Conservation (phyloP, 2,329 filamentous ascomycete species). For the Verticillium isaacii region DNA sequence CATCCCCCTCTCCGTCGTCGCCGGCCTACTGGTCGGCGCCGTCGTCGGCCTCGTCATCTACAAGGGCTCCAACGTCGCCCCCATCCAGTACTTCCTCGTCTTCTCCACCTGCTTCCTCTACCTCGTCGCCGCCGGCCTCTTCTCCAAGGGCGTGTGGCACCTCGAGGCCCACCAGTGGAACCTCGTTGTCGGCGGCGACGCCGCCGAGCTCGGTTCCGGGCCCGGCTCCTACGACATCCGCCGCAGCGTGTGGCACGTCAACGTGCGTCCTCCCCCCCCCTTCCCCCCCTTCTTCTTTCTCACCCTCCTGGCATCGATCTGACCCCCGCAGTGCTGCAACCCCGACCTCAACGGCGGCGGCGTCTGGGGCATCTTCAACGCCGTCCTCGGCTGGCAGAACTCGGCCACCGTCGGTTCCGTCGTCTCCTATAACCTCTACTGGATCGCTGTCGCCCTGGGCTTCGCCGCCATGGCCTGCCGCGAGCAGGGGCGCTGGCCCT, state of each 20-base stretch:
- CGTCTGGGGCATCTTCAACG: constrained; percentile 71
- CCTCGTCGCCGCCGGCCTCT: constrained; percentile 74
- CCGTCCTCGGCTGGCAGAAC: constrained; percentile 57
- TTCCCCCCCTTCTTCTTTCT: neutral
- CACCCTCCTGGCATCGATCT: constrained; percentile 24
- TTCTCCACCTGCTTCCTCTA: constrained; percentile 75
- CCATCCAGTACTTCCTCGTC: constrained; percentile 66
- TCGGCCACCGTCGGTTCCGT: constrained; percentile 15
- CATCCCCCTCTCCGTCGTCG: constrained; percentile 66
- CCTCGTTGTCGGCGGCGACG: constrained; percentile 52
- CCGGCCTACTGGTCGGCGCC: constrained; percentile 58
- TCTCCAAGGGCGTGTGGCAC: constrained; percentile 69
- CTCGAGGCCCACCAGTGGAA: constrained; percentile 64
- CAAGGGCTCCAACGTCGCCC: constrained; percentile 30
- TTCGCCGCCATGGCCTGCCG: constrained; percentile 12
- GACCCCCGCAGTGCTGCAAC: constrained; percentile 55
- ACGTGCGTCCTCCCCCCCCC: constrained; percentile 40
- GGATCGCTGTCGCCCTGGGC: constrained; percentile 11
- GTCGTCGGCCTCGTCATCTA: constrained; percentile 67
- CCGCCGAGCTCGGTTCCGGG: constrained; percentile 44
- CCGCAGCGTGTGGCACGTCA: constrained; percentile 76
- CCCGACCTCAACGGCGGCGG: constrained; percentile 59
- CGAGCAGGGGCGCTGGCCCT: constrained; percentile 6
- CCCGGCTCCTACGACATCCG: constrained; percentile 75
- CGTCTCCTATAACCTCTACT: constrained; percentile 15